These are phyloP conservation scores for Penicillium parvum DNA, from an alignment of 495 filamentous ascomycete species.

Conservation along the genomic window DNA sequence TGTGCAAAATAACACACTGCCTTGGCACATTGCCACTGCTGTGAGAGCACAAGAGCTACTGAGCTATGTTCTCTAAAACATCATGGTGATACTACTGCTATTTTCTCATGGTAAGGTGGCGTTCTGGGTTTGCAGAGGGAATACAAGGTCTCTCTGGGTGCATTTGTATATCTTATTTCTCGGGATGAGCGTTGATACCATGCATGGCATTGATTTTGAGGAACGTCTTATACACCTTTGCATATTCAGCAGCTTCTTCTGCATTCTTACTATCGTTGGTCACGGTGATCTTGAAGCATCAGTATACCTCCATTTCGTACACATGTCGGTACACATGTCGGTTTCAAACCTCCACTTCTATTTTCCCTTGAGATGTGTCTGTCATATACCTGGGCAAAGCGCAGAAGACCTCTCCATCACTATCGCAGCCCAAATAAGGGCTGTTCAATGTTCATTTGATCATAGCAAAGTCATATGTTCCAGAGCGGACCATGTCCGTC, in stretches of 20 bases:
- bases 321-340: too few relatives aligned
- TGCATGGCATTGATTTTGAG: slow-evolving; percentile 15
- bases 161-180: slow-evolving; percentile 11
- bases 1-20: slow-evolving; percentile 58
- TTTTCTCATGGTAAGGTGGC: slow-evolving; percentile 5
- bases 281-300: not conserved
- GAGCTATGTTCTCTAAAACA: slow-evolving; percentile 44
- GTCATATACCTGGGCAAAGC: too few relatives aligned
- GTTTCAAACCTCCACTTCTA: too few relatives aligned
- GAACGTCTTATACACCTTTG: slow-evolving; percentile 3
- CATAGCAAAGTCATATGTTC: slow-evolving; percentile 1
- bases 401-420: too few relatives aligned
- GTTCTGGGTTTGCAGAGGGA: slow-evolving; percentile 12
- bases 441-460: too few relatives aligned
- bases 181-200: slow-evolving; percentile 12
- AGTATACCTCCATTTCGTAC: not conserved
- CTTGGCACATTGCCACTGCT: slow-evolving; percentile 84
- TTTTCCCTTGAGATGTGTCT: too few relatives aligned
- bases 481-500: slow-evolving; percentile 4
- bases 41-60: slow-evolving; percentile 54
- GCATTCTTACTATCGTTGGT: not conserved
- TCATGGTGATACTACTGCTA: not conserved
- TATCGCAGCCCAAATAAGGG: too few relatives aligned
- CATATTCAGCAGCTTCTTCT: not conserved
- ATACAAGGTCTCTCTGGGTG: slow-evolving; percentile 7